These are phyloP conservation scores for Thecaphora frezii DNA, from an alignment of 1,284 basidiomycete species.

Conservation along the genomic window DNA sequence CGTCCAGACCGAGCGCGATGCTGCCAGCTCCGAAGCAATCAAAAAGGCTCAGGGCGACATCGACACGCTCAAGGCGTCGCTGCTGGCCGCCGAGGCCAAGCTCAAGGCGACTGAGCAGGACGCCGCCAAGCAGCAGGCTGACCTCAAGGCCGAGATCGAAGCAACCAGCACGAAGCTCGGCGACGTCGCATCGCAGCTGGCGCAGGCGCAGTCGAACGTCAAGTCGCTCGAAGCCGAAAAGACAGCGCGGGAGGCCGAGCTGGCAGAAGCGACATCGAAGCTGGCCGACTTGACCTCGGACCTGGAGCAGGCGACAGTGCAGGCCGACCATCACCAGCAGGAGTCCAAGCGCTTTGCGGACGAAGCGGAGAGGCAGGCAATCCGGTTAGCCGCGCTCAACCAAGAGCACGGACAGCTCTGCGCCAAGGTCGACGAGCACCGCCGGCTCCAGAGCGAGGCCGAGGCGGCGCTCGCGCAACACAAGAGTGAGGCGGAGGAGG, in stretches of 20 bases:
- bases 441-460: not conserved
- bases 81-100: not conserved
- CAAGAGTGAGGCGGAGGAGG: constrained; percentile 6
- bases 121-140: constrained; percentile 12
- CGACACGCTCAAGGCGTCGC: not conserved
- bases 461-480: constrained; percentile 3
- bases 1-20: not conserved
- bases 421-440: constrained; percentile 6
- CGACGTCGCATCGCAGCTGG: constrained; percentile 1
- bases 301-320: not conserved
- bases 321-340: not conserved
- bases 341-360: constrained; percentile 6
- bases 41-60: not conserved
- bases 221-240: constrained; percentile 5
- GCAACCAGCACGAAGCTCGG: too few relatives aligned
- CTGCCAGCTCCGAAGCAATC: not conserved
- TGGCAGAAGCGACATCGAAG: too few relatives aligned
- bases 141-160: constrained; percentile 13
- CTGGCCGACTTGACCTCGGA: too few relatives aligned
- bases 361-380: not conserved
- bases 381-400: not conserved
- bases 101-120: constrained; percentile 7
- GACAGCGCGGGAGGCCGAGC: too few relatives aligned
- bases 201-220: constrained; percentile 8
- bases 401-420: constrained; percentile 9